phyloP scores from a whole-genome alignment of 345 rosid species.

The Camelina laxa region DNA sequence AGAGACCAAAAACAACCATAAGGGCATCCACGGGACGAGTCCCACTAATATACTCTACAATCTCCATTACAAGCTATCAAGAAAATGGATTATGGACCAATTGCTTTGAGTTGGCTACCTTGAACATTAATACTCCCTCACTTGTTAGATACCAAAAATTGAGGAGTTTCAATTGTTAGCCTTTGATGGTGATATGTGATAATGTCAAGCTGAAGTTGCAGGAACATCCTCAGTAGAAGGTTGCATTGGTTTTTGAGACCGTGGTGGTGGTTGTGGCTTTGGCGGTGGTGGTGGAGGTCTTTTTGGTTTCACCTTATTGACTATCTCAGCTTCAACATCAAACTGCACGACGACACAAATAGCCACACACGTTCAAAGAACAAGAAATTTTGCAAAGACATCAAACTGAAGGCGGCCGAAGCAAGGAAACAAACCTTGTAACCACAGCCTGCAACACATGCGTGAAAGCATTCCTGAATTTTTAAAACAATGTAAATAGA shows the following conservation, averaged over 20 bases:
- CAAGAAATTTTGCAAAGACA: slow-evolving; percentile 1
- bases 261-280: slow-evolving; percentile 41
- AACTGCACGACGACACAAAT: slow-evolving; percentile 52
- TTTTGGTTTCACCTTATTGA: slow-evolving; percentile 62
- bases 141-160: slow-evolving; percentile 26
- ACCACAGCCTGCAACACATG: slow-evolving; percentile 93
- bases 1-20: slow-evolving; percentile 4
- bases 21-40: slow-evolving; percentile 29
- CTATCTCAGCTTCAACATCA: slow-evolving; percentile 56
- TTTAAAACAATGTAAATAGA: not conserved
- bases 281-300: slow-evolving; percentile 73
- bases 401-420: not conserved
- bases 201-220: slow-evolving; percentile 67
- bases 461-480: slow-evolving; percentile 85
- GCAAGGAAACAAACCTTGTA: slow-evolving; percentile 61
- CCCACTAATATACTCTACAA: slow-evolving; percentile 10
- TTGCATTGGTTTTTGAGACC: slow-evolving; percentile 26
- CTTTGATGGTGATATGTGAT: slow-evolving; percentile 5
- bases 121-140: slow-evolving; percentile 30
- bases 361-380: slow-evolving; percentile 14
- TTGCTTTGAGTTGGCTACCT: slow-evolving; percentile 27
- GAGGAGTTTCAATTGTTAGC: slow-evolving; percentile 37
- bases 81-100: not conserved
- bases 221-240: slow-evolving; percentile 67
- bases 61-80: slow-evolving; percentile 16